A percentile compares a stretch with the other conserved stretches of the same genome.
Evolutionary conservation across 805 yeast species (phyloP).

Genomic region (Yarrowia sp.): DNA sequence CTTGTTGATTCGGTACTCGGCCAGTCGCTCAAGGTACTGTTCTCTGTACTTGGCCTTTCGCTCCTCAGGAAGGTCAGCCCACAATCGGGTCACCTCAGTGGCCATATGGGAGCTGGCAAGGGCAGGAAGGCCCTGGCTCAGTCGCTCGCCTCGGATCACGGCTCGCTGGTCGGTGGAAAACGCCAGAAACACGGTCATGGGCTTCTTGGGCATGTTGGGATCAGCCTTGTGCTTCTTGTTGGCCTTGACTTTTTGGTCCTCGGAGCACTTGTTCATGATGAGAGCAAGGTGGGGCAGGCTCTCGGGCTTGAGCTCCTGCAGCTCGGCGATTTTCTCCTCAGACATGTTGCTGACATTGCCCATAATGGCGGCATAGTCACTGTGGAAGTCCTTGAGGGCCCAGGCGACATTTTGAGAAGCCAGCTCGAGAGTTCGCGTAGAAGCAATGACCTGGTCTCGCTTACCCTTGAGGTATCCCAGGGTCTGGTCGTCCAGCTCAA

Average conservation of each 20-base stretch:
- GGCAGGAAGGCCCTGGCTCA: constrained; percentile 55
- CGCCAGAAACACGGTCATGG: constrained; percentile 80
- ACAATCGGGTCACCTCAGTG: constrained; percentile 69
- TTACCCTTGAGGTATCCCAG: constrained; percentile 7
- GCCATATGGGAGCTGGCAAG: constrained; percentile 75
- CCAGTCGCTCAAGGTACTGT: not conserved
- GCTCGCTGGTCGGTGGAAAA: constrained; percentile 75
- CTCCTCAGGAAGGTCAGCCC: constrained; percentile 68
- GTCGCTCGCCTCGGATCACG: constrained; percentile 65
- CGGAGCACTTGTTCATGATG: not conserved
- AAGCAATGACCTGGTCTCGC: constrained; percentile 6
- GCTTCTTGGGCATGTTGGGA: constrained; percentile 95
- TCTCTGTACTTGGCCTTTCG: not conserved
- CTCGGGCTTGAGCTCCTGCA: not conserved
- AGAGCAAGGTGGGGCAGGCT: not conserved
- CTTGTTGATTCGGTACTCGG: not conserved
- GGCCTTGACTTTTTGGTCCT: not conserved
- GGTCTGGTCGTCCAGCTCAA: constrained; percentile 16
- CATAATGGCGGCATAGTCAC: not conserved
- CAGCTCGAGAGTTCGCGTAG: constrained; percentile 8
- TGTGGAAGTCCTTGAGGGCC: constrained; percentile 7
- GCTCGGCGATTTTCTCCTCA: not conserved
- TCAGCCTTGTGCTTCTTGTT: constrained; percentile 44
- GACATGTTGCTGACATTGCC: not conserved
- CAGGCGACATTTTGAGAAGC: not conserved